phyloP scores from a whole-genome alignment of 2,329 filamentous ascomycete genomes.

The Aspergillus luchuensis region DNA sequence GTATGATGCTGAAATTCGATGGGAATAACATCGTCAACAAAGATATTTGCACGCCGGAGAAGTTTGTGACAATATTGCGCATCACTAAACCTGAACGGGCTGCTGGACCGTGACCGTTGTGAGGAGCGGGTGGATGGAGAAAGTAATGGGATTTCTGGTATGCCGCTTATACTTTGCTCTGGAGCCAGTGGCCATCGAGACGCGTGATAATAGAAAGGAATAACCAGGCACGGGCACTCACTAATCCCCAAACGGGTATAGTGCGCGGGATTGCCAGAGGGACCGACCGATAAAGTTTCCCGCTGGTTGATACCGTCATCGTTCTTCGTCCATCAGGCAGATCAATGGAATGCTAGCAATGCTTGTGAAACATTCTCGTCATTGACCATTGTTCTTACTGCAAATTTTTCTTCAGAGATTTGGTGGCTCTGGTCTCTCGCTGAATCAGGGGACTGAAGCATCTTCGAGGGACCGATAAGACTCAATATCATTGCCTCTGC shows the following conservation, averaged over 20 bases:
- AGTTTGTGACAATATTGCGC: too few species aligned
- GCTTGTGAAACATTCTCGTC: background rate
- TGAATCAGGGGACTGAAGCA: background rate
- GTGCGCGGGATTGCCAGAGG: constrained; percentile 7
- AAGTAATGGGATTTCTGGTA: too few species aligned
- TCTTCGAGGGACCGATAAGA: background rate
- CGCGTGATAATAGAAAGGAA: too few species aligned
- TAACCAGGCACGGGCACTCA: background rate
- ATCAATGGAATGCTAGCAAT: background rate
- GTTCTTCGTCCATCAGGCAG: background rate
- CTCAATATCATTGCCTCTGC: background rate
- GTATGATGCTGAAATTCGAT: too few species aligned
- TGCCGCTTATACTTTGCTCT: too few species aligned
- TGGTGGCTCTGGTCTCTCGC: background rate
- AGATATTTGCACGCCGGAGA: too few species aligned
- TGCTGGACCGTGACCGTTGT: too few species aligned
- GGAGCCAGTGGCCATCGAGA: too few species aligned
- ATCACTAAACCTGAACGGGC: too few species aligned
- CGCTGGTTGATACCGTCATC: background rate
- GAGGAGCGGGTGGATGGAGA: too few species aligned
- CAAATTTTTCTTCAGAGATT: background rate
- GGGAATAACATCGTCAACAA: too few species aligned
- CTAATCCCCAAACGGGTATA: background rate
- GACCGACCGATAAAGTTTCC: background rate
- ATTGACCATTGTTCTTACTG: background rate